Base-by-base conservation (phyloP, 2,329 filamentous ascomycete genomes). In the Lachnellula cervina region DNA sequence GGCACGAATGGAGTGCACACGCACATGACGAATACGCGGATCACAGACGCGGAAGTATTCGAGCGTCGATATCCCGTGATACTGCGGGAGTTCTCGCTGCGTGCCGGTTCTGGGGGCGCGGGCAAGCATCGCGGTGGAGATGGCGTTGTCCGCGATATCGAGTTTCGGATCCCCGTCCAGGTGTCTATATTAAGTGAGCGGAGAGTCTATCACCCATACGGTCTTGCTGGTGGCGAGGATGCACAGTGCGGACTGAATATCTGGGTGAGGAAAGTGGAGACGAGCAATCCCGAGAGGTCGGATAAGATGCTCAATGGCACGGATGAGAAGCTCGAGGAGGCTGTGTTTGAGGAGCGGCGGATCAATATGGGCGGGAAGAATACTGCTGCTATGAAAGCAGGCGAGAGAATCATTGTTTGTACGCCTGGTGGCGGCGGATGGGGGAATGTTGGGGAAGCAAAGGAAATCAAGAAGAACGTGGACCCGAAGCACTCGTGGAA, bases 1-100 rank as follows among this genome's bases (percentile, higher is more conserved):
- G 88, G 88, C 16, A 87, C 91, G 23, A 55, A 54, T 54, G 65
- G 63, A 13, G 65, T 67, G n/a, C 65, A 93, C 68, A 87, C 83
- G 2, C 88, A 93, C 72, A 91, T 92, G 87, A 93, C 89, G 6
- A 94, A 94, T 70, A 93, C 89, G 3, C 80, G 88, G 14, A 93
- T 92, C 67, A 92, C 89, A 0, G 89, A 93, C 67, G 79, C 86
- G 0, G 89, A 94, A 69, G 81, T 91, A 6, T 88, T 93, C 61
- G 89, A 93, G 73, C 78, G 86, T 28, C 76, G 89, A 8, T 91
- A 91, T 65, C 88, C 88, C 0, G 87, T 91, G 1, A 70, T 94
- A 1, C 73, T 94, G 35, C 77, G 85, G 5, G 80, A 88, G 62
- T 93, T 92, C 69, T 78, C 79, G 13, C 73, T 93, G 9, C 73